Evolutionary conservation across 2,329 filamentous ascomycete genomes (phyloP), one percentile per base, ranked within the genome.

Genomic region (Xylariaceae sp.): DNA sequence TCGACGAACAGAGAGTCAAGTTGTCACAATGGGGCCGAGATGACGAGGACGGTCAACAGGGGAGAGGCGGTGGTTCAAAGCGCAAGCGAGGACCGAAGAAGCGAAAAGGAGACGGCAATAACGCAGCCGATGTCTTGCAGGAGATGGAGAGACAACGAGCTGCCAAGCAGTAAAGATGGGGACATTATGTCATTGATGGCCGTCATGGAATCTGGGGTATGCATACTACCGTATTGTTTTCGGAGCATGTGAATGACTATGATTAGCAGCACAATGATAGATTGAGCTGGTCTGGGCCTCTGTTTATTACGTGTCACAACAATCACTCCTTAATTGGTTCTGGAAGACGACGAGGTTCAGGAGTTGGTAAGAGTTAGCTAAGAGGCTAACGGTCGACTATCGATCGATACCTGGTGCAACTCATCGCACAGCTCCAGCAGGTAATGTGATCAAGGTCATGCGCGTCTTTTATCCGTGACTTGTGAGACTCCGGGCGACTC

Each of bases 21-120:
- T 73, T 92, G 57, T 85, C 84, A 45, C 77, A 84, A 68, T 90
- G 89, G 79, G 82, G 78, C 18, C 77, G 72, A 8, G 79, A 77
- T 15, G 82, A 76, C 1, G 81, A 77, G 10, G 82, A 76, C 1
- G 79, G 76, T 1, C 75, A 68, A 0, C 79, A 77, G 1, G 74
- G 73, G 4, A 73, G 73, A 17, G 76, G 73, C 10, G 73, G 79
- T 52, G 75, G 77, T 50, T 70, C 78, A 48, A 86, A 88, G 75
- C 79, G 87, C 65, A 90, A 90, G 75, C 83, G 88, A 64, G 87
- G 85, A 0, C 77, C 81, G 0, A 89, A 89, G 79, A 92, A 90
- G 78, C 83, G 85, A 69, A 91, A 90, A 73, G 88, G 88, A 0
- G 88, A 92, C 72, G 86, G 76, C 60, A 90, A 97, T 70, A 93